phyloP scores from a whole-genome alignment of 2,329 filamentous ascomycete genomes.

The Penicillium sp. region DNA sequence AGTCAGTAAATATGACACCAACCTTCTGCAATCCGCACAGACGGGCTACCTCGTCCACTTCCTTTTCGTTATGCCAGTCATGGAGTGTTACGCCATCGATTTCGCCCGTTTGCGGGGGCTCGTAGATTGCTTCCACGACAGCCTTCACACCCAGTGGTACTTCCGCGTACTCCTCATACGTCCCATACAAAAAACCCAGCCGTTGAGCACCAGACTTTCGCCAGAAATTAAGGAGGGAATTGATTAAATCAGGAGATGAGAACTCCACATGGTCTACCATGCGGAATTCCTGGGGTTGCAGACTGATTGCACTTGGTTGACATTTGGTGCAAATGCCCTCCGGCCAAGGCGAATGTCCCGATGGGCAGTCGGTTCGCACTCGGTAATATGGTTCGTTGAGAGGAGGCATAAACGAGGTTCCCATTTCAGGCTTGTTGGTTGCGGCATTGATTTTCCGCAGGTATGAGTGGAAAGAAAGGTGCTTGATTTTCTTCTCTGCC shows the following conservation, averaged over 20 bases:
- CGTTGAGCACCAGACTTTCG: slow-evolving; percentile 79
- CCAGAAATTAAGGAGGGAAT: slow-evolving; percentile 91
- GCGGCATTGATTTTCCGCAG: slow-evolving; percentile 92
- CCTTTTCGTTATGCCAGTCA: slow-evolving; percentile 79
- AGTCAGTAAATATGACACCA: slow-evolving; percentile 91
- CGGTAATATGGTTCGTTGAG: slow-evolving; percentile 90
- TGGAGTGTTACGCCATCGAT: slow-evolving; percentile 80
- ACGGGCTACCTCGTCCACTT: slow-evolving; percentile 74
- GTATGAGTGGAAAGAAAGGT: slow-evolving; percentile 92
- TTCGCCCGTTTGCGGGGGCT: slow-evolving; percentile 88
- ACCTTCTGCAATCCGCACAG: slow-evolving; percentile 84
- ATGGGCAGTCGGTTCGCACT: slow-evolving; percentile 83
- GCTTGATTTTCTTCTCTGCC: slow-evolving; percentile 96
- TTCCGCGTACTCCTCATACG: slow-evolving; percentile 85
- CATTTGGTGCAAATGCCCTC: slow-evolving; percentile 98
- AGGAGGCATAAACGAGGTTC: slow-evolving; percentile 93
- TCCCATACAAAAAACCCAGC: slow-evolving; percentile 85
- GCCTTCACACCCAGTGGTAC: slow-evolving; percentile 94
- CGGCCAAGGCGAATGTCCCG: slow-evolving; percentile 88
- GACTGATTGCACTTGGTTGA: slow-evolving; percentile 91
- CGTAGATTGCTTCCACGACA: slow-evolving; percentile 94
- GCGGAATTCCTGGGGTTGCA: slow-evolving; percentile 89
- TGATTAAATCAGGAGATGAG: slow-evolving; percentile 76
- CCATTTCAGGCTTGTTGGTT: slow-evolving; percentile 92
- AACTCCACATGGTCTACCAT: slow-evolving; percentile 99